Conservation (phyloP, 768 basidiomycete genomes). For the Calvatia gigantea region DNA sequence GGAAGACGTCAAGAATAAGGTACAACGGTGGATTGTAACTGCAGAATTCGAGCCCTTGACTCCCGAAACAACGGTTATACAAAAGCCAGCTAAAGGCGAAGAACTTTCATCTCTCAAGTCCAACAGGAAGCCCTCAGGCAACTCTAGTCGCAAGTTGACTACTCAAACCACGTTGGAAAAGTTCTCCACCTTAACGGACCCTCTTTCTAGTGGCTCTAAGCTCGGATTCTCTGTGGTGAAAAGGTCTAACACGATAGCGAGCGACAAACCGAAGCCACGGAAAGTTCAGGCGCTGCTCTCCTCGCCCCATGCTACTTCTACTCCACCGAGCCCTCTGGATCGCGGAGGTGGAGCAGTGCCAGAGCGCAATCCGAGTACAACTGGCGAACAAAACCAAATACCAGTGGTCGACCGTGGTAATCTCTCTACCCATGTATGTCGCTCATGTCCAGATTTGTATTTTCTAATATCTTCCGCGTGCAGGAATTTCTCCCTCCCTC, state of each 20-base stretch:
- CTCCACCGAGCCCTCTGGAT: not conserved
- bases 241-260: not conserved
- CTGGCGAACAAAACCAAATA: not conserved
- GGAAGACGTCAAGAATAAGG: slow-evolving; percentile 7
- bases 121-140: not conserved
- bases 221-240: slow-evolving; percentile 4
- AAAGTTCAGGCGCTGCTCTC: not conserved
- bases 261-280: not conserved
- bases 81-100: not conserved
- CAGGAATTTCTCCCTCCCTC: slow-evolving; percentile 54
- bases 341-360: not conserved
- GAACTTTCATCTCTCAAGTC: not conserved
- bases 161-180: not conserved
- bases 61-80: slow-evolving; percentile 5
- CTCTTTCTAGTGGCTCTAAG: not conserved
- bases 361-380: not conserved
- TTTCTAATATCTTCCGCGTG: not conserved
- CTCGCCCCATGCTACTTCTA: not conserved
- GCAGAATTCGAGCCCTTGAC: slow-evolving; percentile 11
- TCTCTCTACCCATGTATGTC: not conserved
- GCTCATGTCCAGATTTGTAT: no score
- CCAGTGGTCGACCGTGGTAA: not conserved
- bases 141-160: not conserved
- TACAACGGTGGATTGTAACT: slow-evolving; percentile 9
- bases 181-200: not conserved